Evolutionary conservation across 495 filamentous ascomycete species (phyloP).

Genomic region (Penicillium atrosanguineum): DNA sequence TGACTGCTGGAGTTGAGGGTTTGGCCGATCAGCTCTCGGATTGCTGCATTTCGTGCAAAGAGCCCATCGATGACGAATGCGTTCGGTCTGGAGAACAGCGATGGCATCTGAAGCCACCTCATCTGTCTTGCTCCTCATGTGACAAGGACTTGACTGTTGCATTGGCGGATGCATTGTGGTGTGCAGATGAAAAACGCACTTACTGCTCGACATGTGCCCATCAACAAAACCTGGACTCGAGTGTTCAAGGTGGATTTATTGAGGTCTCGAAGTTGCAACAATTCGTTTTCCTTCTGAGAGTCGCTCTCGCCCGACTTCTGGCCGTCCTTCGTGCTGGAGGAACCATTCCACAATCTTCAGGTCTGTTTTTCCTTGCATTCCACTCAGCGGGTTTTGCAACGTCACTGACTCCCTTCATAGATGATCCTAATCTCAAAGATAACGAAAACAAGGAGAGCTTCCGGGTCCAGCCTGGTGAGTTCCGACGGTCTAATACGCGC

Average conservation of each 20-base stretch:
- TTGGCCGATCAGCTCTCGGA: constrained; percentile 79
- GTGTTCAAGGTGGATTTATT: constrained; percentile 54
- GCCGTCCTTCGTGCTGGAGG: constrained; percentile 81
- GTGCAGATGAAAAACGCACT: constrained; percentile 58
- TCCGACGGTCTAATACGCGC: constrained; percentile 62
- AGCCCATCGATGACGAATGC: constrained; percentile 93
- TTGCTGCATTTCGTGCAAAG: constrained; percentile 74
- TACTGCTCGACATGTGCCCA: constrained; percentile 68
- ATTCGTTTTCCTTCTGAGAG: constrained; percentile 87
- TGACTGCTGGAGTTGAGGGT: constrained; percentile 66
- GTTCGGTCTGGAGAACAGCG: constrained; percentile 65
- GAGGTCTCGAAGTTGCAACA: constrained; percentile 82
- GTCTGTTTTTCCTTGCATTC: constrained; percentile 36
- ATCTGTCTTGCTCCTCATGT: constrained; percentile 75
- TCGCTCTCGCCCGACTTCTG: constrained; percentile 86
- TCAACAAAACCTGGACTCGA: constrained; percentile 40
- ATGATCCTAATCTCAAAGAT: constrained; percentile 68
- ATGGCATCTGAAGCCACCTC: constrained; percentile 72
- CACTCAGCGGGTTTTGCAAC: constrained; percentile 5
- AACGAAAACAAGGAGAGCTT: constrained; percentile 68
- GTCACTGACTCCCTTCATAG: constrained; percentile 35
- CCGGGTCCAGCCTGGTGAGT: constrained; percentile 39
- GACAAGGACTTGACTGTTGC: constrained; percentile 64
- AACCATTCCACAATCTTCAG: constrained; percentile 70
- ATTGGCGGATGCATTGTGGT: constrained; percentile 64